Evolutionary conservation across 257 asterid species (phyloP).

Genomic region (Primulina tabacum): DNA sequence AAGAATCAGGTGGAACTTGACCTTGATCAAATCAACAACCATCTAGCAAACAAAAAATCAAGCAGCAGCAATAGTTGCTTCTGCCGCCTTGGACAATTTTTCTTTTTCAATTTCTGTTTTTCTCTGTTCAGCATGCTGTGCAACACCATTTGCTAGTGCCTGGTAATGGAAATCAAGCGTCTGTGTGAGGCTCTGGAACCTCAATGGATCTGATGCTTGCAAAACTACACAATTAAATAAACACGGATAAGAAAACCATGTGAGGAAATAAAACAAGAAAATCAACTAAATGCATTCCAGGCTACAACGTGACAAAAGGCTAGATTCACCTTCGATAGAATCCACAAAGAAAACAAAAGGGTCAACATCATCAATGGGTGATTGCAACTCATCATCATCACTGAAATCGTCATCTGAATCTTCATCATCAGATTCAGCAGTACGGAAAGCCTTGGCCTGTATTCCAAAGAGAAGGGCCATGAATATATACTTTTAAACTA

Average conservation of each 20-base stretch:
- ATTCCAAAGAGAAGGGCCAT: conserved; percentile 14
- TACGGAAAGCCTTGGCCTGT: conserved; percentile 87
- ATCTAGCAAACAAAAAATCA: conserved; percentile 29
- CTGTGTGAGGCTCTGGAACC: conserved; percentile 86
- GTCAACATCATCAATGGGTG: conserved; percentile 94
- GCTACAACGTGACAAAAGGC: neutral
- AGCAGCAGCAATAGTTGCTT: conserved; percentile 43
- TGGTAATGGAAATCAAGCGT: conserved; percentile 80
- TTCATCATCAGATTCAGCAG: conserved; percentile 62
- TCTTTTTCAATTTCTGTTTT: conserved; percentile 78
- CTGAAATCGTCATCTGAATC: conserved; percentile 84
- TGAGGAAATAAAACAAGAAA: neutral
- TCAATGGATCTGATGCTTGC: conserved; percentile 78
- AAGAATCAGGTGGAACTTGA: conserved; percentile 28
- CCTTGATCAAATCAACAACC: conserved; percentile 4
- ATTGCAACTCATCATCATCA: conserved; percentile 95
- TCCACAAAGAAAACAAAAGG: conserved; percentile 94
- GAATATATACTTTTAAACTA: neutral
- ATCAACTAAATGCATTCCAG: neutral
- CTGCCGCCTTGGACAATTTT: conserved; percentile 60
- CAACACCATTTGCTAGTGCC: conserved; percentile 88
- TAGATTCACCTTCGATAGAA: conserved; percentile 64
- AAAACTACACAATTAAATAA: conserved; percentile 45
- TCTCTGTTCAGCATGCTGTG: conserved; percentile 89
- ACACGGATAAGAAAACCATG: conserved; percentile 5